A percentile compares a stretch with the other conserved stretches of the same genome.
These are phyloP conservation scores for Cryptococcus maquisensis DNA, from an alignment of 1,284 basidiomycete species.

Conservation along the genomic window DNA sequence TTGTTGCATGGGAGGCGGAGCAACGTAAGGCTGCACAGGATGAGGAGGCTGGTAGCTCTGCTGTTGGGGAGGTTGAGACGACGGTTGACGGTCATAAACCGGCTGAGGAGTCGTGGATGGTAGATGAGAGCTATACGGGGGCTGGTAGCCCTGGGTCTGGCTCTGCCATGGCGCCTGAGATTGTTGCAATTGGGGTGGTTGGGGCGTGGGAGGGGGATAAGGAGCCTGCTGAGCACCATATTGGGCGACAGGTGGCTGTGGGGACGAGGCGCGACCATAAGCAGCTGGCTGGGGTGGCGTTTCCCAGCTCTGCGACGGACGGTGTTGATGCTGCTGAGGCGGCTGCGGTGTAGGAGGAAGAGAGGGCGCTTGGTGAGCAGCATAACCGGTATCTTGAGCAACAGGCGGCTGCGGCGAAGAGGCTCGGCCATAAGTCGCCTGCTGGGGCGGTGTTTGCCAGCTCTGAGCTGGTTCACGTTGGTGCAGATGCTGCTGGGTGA, in stretches of 20 bases:
- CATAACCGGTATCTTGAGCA: too few relatives aligned
- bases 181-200: slow-evolving; percentile 3
- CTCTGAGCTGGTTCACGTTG: not conserved
- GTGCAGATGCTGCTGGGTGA: not conserved
- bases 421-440: slow-evolving; percentile 4
- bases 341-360: not conserved
- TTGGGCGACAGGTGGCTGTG: too few relatives aligned
- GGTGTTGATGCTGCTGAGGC: not conserved
- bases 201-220: not conserved
- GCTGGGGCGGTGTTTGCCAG: slow-evolving; percentile 1
- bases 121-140: too few relatives aligned
- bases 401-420: slow-evolving; percentile 1
- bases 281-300: not conserved
- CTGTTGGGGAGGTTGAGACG: not conserved
- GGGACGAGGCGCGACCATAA: too few relatives aligned
- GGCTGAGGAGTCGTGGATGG: too few relatives aligned
- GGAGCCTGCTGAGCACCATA: too few relatives aligned
- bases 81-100: too few relatives aligned
- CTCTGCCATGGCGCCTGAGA: slow-evolving; percentile 1
- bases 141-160: not conserved
- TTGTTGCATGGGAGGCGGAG: slow-evolving; percentile 7
- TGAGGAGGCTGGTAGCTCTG: not conserved
- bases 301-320: not conserved
- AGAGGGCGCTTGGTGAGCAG: too few relatives aligned
- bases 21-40: not conserved